phyloP scores from a whole-genome alignment of 2,329 filamentous ascomycete species.

The Penicillium sp. region DNA sequence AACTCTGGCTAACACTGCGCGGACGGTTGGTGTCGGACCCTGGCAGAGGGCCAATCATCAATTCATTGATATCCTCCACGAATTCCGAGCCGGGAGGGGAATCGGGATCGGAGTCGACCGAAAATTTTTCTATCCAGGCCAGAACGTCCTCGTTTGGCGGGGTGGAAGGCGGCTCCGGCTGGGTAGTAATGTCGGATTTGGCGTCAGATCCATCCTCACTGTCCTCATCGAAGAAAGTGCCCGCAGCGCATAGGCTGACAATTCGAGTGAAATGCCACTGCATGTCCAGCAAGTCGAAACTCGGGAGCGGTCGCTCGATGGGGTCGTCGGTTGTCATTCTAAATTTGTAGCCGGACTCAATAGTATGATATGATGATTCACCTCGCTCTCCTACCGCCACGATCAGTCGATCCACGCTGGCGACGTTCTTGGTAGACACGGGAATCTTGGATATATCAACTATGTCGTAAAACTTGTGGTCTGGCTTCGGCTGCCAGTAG shows the following conservation, averaged over 20 bases:
- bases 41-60: neutral
- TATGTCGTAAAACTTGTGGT: neutral
- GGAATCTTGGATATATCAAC: constrained; percentile 1
- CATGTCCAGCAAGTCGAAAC: constrained; percentile 14
- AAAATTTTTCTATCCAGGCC: neutral
- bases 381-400: neutral
- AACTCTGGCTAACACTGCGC: neutral
- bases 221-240: neutral
- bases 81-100: neutral
- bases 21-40: neutral
- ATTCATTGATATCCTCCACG: neutral
- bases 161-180: neutral
- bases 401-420: neutral
- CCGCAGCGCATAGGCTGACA: neutral
- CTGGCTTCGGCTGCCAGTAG: constrained; percentile 9
- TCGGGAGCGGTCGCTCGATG: constrained; percentile 4
- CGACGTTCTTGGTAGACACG: neutral
- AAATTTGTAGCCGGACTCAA: constrained; percentile 10
- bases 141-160: neutral
- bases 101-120: neutral
- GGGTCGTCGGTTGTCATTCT: constrained; percentile 6
- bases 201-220: neutral
- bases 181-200: neutral
- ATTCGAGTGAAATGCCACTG: constrained; percentile 15
- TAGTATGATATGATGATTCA: neutral